Evolutionary conservation across 805 yeast genomes (phyloP), one percentile per base, ranked within the genome.

Genomic region (Candida maesae): DNA sequence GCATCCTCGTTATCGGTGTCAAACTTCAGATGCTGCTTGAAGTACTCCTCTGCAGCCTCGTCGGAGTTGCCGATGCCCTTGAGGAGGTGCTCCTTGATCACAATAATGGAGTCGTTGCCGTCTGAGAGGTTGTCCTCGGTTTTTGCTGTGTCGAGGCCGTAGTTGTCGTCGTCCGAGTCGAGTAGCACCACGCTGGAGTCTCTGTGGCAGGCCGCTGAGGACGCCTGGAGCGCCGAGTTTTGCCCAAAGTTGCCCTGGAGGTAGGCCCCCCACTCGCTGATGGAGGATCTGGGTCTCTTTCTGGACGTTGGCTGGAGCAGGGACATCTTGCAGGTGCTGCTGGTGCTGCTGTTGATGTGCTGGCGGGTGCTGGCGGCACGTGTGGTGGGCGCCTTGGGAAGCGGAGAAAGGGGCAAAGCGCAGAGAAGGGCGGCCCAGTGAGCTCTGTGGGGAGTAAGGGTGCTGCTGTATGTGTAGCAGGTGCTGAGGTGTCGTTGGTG

Each of bases 101-200:
- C 45, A 13, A 46, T 39, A n/a, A 43, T 41, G 15, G 46, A 43
- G 14, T 41, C 51, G 16, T 45, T 39, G 23, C 43, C 51, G 13
- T 46, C 52, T 1, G 46, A 39, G 31, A 13, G 40, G 24, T 33
- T 28, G 17, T 16, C 32, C 13, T 43, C 46, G 2, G 40, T 32
- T 23, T 33, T 29, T 6, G 37, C 39, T 18, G 48, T 37, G 38
- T 46, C 42, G 39, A 49, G 38, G 24, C 42, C 52, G 23, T 46
- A 45, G 44, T 46, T 36, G 17, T 67, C 71, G 19, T 67, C 66
- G 35, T 69, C 74, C 0, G 74, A 69, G 38, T 67, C 73, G 34
- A 69, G 46, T 28, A 64, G 58, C 25, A 68, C 60, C 3, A 68
- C 57, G 44, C 55, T 46, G 15, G 66, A 66, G 24, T 49, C 54